These are phyloP conservation scores for Serendipita sp. DNA, from an alignment of 1,284 basidiomycete species.

Conservation along the genomic window DNA sequence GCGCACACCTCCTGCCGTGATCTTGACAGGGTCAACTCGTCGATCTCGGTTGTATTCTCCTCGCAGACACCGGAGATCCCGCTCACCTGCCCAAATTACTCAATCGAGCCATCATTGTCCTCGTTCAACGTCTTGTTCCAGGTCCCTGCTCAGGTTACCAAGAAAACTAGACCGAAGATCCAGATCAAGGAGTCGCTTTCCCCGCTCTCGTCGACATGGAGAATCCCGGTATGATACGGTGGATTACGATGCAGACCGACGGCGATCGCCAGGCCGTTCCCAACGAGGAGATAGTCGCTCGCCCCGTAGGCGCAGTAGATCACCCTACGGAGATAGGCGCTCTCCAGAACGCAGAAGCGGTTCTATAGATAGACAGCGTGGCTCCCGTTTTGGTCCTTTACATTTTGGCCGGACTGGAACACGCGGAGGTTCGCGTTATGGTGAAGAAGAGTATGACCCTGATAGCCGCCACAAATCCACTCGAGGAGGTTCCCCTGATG, in stretches of 20 bases:
- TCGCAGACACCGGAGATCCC: background rate
- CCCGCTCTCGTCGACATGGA: background rate
- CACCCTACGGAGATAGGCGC: background rate
- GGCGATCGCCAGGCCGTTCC: background rate
- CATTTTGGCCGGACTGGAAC: background rate
- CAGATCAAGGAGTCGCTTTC: background rate
- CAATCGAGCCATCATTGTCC: background rate
- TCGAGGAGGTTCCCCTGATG: too few species aligned
- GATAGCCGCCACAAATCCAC: background rate
- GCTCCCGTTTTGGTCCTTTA: background rate
- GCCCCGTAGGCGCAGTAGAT: background rate
- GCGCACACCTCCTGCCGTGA: background rate
- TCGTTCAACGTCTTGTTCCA: background rate
- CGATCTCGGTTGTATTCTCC: background rate
- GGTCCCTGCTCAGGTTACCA: background rate
- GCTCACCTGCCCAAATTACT: background rate
- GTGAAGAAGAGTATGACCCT: background rate
- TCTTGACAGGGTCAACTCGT: background rate
- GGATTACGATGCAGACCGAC: background rate
- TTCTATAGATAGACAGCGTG: background rate
- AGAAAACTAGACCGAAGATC: background rate
- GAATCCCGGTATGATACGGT: background rate
- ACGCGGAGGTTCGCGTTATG: background rate
- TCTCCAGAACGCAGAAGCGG: background rate
- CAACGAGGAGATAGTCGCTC: background rate